Evolutionary conservation across 2,329 filamentous ascomycete genomes (phyloP).

Genomic region (Neonectria sp.): DNA sequence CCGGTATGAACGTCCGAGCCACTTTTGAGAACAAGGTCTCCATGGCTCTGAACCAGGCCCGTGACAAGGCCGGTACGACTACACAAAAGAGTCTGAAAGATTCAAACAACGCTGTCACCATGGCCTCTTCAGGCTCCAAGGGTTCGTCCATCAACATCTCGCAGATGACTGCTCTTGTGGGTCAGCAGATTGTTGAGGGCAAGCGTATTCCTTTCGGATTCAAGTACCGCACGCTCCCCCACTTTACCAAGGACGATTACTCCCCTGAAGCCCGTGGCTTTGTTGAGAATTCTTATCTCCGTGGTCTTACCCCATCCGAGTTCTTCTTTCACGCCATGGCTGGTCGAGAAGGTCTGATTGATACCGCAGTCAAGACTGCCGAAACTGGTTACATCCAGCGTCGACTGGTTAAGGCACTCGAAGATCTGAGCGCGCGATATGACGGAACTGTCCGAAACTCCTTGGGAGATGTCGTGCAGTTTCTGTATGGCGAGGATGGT

Average conservation of each 20-base stretch:
- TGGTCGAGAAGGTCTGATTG: conserved; percentile 99
- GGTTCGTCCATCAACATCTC: conserved; percentile 99
- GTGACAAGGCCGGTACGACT: conserved; percentile 94
- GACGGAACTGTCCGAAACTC: conserved; percentile 98
- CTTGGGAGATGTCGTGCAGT: conserved; percentile 95
- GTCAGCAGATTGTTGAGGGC: conserved; percentile 97
- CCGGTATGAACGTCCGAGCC: conserved; percentile 98
- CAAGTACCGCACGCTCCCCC: conserved; percentile 96
- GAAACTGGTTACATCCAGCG: conserved; percentile 99
- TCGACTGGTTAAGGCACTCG: conserved; percentile 96
- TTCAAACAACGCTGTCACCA: conserved; percentile 95
- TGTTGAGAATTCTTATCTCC: conserved; percentile 98
- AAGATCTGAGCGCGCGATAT: conserved; percentile 98
- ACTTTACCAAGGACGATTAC: conserved; percentile 99
- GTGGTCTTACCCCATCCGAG: conserved; percentile 93
- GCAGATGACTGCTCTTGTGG: conserved; percentile 98
- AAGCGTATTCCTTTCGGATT: conserved; percentile 99
- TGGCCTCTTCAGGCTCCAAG: conserved; percentile 97
- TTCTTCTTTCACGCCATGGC: conserved; percentile 99
- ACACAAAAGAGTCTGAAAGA: conserved; percentile 95
- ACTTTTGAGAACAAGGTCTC: conserved; percentile 99
- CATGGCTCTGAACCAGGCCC: conserved; percentile 92
- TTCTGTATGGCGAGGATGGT: conserved; percentile 97
- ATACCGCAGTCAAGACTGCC: conserved; percentile 99
- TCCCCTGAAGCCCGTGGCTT: conserved; percentile 97